These are phyloP conservation scores for Naganishia friedmannii DNA, from an alignment of 768 basidiomycete species.

Conservation along the genomic window DNA sequence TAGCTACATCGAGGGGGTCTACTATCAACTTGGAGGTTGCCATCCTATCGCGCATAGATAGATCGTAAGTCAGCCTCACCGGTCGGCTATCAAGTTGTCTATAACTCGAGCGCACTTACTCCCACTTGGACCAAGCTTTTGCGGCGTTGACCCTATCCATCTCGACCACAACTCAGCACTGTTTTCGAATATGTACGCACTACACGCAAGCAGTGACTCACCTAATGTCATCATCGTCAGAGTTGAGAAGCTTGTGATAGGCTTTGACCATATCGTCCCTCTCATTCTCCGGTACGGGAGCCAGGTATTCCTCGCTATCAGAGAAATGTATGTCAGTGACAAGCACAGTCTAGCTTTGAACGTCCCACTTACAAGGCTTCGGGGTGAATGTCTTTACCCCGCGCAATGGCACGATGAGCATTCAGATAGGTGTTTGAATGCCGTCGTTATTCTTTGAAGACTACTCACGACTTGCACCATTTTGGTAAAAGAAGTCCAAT, in stretches of 20 bases:
- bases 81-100: not conserved
- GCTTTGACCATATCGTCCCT: conserved; percentile 76
- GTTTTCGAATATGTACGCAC: not conserved
- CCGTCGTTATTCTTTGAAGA: not conserved
- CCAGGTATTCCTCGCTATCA: conserved; percentile 74
- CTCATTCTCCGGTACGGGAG: conserved; percentile 74
- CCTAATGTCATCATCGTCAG: conserved; percentile 62
- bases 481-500: conserved; percentile 88
- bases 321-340: not conserved
- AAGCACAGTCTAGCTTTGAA: conserved; percentile 1
- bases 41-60: conserved; percentile 59
- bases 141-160: conserved; percentile 62
- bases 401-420: not conserved
- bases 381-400: conserved; percentile 58
- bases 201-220: not conserved
- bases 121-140: conserved; percentile 85
- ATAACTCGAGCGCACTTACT: conserved; percentile 58
- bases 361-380: conserved; percentile 68
- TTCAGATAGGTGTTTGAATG: not conserved
- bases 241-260: conserved; percentile 75
- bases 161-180: not conserved
- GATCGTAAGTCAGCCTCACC: not conserved
- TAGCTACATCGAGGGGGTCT: conserved; percentile 65
- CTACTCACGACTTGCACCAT: conserved; percentile 58
- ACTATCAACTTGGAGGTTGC: conserved; percentile 70